Conservation (phyloP, 2,329 filamentous ascomycete genomes). For the Didymella exigua region DNA sequence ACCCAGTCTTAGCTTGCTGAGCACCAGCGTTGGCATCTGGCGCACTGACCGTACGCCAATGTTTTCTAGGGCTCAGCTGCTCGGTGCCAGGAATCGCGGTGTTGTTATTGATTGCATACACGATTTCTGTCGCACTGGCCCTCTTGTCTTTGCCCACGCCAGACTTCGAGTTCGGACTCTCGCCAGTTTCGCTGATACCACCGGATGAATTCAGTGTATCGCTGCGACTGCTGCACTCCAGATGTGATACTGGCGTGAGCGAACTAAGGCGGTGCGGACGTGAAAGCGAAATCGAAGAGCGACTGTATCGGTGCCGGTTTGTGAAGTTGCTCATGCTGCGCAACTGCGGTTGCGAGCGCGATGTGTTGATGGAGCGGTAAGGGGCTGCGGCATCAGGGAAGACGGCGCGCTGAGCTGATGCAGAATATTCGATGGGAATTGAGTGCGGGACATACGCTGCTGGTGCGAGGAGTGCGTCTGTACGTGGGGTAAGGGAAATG, state of each 20-base stretch:
- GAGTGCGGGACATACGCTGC: slow-evolving; percentile 33
- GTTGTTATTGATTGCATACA: slow-evolving; percentile 32
- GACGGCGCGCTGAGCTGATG: slow-evolving; percentile 42
- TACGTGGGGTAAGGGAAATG: slow-evolving; percentile 15
- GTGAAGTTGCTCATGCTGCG: slow-evolving; percentile 22
- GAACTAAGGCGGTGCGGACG: slow-evolving; percentile 39
- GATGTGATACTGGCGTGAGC: slow-evolving; percentile 25
- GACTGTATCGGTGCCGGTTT: slow-evolving; percentile 30
- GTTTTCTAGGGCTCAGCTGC: not conserved
- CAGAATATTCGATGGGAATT: slow-evolving; percentile 35
- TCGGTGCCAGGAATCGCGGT: slow-evolving; percentile 25
- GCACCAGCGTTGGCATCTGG: slow-evolving; percentile 12
- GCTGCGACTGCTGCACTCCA: slow-evolving; percentile 32
- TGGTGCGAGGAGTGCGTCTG: slow-evolving; percentile 22
- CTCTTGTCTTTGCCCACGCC: slow-evolving; percentile 18
- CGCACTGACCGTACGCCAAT: slow-evolving; percentile 23
- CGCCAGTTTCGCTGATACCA: slow-evolving; percentile 3
- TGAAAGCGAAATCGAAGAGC: slow-evolving; percentile 39
- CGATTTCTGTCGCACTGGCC: slow-evolving; percentile 25
- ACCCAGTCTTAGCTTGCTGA: not conserved
- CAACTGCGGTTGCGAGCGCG: slow-evolving; percentile 30
- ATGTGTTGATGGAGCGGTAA: slow-evolving; percentile 19
- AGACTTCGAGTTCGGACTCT: slow-evolving; percentile 4
- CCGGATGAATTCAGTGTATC: slow-evolving; percentile 7
- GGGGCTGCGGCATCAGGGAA: slow-evolving; percentile 33